phyloP scores from a whole-genome alignment of 305 asterid genomes.

The Fraxinus paxiana region DNA sequence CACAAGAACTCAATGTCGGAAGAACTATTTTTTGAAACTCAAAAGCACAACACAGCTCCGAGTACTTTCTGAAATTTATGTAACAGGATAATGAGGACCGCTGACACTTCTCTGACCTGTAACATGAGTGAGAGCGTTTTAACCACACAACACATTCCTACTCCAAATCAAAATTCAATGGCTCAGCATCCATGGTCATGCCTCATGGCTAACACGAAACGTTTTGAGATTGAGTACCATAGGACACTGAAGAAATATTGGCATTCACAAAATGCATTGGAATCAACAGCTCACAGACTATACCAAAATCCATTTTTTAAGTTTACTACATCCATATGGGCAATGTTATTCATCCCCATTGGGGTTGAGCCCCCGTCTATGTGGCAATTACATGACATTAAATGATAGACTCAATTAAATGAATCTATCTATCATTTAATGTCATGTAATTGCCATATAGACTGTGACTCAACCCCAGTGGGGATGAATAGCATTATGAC shows the following conservation, averaged over 20 bases:
- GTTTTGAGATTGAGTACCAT: background rate
- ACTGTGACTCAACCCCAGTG: too few relatives aligned
- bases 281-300: background rate
- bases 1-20: background rate
- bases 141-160: background rate
- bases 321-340: background rate
- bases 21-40: background rate
- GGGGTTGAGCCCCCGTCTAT: too few relatives aligned
- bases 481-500: too few relatives aligned
- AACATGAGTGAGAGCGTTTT: background rate
- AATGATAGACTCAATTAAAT: too few relatives aligned
- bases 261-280: background rate
- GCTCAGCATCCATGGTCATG: background rate
- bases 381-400: too few relatives aligned
- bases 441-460: too few relatives aligned
- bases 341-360: too few relatives aligned
- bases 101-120: background rate
- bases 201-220: background rate
- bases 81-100: background rate
- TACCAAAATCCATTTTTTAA: background rate
- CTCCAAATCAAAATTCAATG: background rate
- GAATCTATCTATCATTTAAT: too few relatives aligned
- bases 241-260: background rate
- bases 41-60: background rate
- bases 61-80: background rate